These are phyloP conservation scores for Camptophora hylomeconis DNA, from an alignment of 2,329 filamentous ascomycete species.

Conservation along the genomic window DNA sequence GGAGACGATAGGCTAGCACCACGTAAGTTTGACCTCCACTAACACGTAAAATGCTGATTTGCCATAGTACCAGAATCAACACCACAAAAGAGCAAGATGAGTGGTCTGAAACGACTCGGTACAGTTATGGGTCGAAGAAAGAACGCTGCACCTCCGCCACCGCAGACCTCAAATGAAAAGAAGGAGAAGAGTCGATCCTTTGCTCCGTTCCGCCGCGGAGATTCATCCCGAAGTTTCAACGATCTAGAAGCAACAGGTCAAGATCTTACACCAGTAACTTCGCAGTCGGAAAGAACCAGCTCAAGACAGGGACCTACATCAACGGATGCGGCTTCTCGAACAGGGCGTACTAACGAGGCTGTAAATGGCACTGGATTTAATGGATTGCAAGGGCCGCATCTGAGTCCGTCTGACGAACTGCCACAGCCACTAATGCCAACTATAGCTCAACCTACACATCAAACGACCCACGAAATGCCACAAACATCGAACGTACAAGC, in stretches of 20 bases:
- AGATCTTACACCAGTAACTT: slow-evolving; percentile 15
- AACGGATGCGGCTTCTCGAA: slow-evolving; percentile 6
- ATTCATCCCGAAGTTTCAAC: slow-evolving; percentile 24
- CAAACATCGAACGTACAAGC: slow-evolving; percentile 4
- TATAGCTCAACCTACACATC: slow-evolving; percentile 6
- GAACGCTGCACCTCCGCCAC: slow-evolving; percentile 26
- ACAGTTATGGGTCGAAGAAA: slow-evolving; percentile 36
- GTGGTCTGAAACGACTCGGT: slow-evolving; percentile 32
- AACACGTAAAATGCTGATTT: slow-evolving; percentile 2
- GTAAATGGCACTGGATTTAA: slow-evolving; percentile 9
- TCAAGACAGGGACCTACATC: slow-evolving; percentile 8
- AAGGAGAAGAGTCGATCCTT: slow-evolving; percentile 29
- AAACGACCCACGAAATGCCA: slow-evolving; percentile 1
- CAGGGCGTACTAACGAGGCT: no score
- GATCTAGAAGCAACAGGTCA: slow-evolving; percentile 17
- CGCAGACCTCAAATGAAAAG: slow-evolving; percentile 23
- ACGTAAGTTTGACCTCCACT: slow-evolving; percentile 20
- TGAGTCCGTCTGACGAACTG: neutral
- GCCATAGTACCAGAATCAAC: slow-evolving; percentile 23
- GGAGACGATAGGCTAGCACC: slow-evolving; percentile 24
- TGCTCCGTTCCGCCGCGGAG: slow-evolving; percentile 27
- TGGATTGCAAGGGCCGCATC: neutral
- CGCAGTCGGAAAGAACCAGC: slow-evolving; percentile 8
- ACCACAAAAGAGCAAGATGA: slow-evolving; percentile 26
- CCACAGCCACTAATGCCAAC: slow-evolving; percentile 3